Evolutionary conservation across 192 early-diverging fungal species (phyloP).

Genomic region (Linnemannia hyalina): DNA sequence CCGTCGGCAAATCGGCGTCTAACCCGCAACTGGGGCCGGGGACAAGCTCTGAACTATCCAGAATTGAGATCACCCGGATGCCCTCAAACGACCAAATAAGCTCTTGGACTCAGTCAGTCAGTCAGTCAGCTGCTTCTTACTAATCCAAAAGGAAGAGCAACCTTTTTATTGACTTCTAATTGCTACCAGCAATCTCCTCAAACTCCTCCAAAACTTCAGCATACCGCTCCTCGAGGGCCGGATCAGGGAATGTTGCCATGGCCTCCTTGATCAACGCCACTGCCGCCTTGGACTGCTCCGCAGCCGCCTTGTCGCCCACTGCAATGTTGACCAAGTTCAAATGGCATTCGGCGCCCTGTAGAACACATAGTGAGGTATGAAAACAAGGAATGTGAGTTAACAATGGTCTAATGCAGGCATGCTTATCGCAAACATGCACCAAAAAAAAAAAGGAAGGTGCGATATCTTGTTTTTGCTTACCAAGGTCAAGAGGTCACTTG

Average conservation of each 20-base stretch:
- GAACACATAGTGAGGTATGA: neutral
- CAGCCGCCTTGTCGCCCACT: conserved; percentile 47
- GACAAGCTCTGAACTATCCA: neutral
- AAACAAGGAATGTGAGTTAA: neutral
- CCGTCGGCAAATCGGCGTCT: neutral
- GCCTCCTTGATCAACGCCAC: conserved; percentile 55
- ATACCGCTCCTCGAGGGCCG: conserved; percentile 49
- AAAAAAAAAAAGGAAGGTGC: neutral
- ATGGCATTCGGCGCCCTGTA: conserved; percentile 51
- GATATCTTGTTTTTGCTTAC: conserved; percentile 7
- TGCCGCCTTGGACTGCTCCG: conserved; percentile 43
- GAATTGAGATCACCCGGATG: neutral
- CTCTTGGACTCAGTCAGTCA: too few relatives aligned
- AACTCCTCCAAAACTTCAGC: conserved; percentile 47
- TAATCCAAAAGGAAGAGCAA: neutral
- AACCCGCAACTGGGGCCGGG: neutral
- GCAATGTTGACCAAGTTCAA: conserved; percentile 53
- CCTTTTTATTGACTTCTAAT: conserved; percentile 4
- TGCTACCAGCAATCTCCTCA: conserved; percentile 42
- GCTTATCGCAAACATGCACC: too few relatives aligned
- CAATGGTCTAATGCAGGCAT: neutral
- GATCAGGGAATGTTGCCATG: conserved; percentile 41
- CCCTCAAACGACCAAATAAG: neutral
- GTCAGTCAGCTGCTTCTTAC: neutral
- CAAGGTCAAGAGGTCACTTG: conserved; percentile 48